Conservation (phyloP, 345 rosid species). For the Carallia brachiata region DNA sequence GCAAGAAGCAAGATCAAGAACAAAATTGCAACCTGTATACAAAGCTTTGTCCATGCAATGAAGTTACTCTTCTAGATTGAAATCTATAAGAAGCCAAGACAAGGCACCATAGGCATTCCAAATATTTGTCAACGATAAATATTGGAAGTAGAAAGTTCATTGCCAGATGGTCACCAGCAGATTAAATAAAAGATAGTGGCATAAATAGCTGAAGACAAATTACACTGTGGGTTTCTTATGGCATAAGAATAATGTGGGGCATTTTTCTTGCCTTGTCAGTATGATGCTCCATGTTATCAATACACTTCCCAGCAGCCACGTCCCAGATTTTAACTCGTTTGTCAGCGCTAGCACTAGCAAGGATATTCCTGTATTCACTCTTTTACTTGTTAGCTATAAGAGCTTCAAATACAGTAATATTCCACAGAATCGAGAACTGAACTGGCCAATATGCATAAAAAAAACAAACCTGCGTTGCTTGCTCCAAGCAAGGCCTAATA, state of each 20-base stretch:
- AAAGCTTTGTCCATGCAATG: too few species aligned
- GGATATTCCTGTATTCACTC: constrained; percentile 58
- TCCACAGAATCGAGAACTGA: constrained; percentile 3
- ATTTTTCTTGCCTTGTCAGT: constrained; percentile 60
- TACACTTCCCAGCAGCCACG: constrained; percentile 71
- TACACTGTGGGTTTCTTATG: too few species aligned
- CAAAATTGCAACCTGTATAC: not conserved
- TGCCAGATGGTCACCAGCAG: too few species aligned
- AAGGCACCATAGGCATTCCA: too few species aligned
- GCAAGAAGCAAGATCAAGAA: constrained; percentile 14
- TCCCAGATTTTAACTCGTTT: constrained; percentile 90
- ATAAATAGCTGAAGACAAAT: too few species aligned
- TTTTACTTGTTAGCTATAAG: not conserved
- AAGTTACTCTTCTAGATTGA: too few species aligned
- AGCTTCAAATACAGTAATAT: not conserved
- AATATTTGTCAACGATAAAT: too few species aligned
- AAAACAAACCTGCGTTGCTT: constrained; percentile 69
- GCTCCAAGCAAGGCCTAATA: constrained; percentile 98
- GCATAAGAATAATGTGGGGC: constrained; percentile 19
- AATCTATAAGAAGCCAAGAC: too few species aligned
- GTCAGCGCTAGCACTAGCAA: constrained; percentile 95
- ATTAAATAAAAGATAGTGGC: too few species aligned
- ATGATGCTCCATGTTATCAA: constrained; percentile 79
- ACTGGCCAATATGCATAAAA: constrained; percentile 7
- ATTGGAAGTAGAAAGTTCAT: not conserved